These are phyloP conservation scores for Polychaeton citri DNA, from an alignment of 2,329 filamentous ascomycete genomes.

Conservation along the genomic window DNA sequence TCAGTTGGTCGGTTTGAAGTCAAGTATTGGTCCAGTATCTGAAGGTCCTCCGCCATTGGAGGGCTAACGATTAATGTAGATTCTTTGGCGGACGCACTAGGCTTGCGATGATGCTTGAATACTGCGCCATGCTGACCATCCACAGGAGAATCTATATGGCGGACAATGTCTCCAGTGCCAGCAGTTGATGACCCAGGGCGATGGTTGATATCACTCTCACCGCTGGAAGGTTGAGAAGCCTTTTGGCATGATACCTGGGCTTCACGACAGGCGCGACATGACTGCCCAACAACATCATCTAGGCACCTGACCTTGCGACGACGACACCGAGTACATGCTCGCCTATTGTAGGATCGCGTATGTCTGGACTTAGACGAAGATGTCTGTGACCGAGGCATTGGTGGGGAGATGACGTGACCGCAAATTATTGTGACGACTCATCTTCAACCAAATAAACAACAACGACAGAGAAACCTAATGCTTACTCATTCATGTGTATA, in stretches of 20 bases:
- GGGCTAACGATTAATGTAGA: constrained; percentile 27
- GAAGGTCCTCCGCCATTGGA: constrained; percentile 27
- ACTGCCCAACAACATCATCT: constrained; percentile 25
- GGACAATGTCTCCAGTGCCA: constrained; percentile 5
- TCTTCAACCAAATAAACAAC: too few relatives aligned
- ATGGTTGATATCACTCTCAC: constrained; percentile 11
- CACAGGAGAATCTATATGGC: constrained; percentile 13
- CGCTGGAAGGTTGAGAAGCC: constrained; percentile 1
- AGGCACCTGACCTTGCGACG: constrained; percentile 29
- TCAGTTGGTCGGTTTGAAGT: constrained; percentile 15
- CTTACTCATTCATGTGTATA: too few relatives aligned
- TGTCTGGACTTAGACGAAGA: too few relatives aligned
- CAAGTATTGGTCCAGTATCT: constrained; percentile 27
- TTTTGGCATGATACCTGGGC: constrained; percentile 25
- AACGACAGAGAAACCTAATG: too few relatives aligned
- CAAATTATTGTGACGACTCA: too few relatives aligned
- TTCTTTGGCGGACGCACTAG: constrained; percentile 14
- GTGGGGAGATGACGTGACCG: too few relatives aligned
- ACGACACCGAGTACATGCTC: constrained; percentile 28
- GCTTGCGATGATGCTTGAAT: too few relatives aligned
- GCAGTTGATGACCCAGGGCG: constrained; percentile 8
- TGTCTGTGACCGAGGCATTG: too few relatives aligned
- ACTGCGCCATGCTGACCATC: too few relatives aligned
- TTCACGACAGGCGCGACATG: constrained; percentile 27
- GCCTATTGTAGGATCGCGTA: constrained; percentile 29